A percentile compares a stretch with the other conserved stretches of the same genome.
Conservation (phyloP, 2,329 filamentous ascomycete species). For the Basipetospora chlamydospora region DNA sequence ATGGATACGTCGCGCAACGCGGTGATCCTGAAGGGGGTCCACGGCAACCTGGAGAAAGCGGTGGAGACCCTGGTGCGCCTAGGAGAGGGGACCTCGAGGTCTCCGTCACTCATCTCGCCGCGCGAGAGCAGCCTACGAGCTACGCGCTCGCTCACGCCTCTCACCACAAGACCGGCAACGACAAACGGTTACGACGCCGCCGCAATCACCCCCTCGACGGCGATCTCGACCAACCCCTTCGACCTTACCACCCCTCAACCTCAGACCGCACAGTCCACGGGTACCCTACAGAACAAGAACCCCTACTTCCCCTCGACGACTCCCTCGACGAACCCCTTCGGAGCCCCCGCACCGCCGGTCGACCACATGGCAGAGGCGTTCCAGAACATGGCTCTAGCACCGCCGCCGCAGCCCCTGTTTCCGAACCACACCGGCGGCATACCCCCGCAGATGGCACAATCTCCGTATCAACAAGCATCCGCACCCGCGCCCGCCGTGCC, state of each 20-base stretch:
- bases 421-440: constrained; percentile 60
- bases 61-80: constrained; percentile 74
- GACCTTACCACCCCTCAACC: constrained; percentile 43
- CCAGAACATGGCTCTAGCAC: constrained; percentile 56
- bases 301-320: constrained; percentile 38
- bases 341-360: constrained; percentile 26
- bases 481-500: constrained; percentile 55
- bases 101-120: constrained; percentile 24
- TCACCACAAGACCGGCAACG: constrained; percentile 21
- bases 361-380: constrained; percentile 51
- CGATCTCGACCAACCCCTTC: constrained; percentile 54
- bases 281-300: constrained; percentile 42
- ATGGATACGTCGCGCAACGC: constrained; percentile 67
- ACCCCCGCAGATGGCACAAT: constrained; percentile 21
- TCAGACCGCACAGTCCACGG: constrained; percentile 51
- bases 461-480: constrained; percentile 32
- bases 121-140: constrained; percentile 32
- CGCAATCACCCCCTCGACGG: constrained; percentile 24
- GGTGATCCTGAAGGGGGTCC: constrained; percentile 66
- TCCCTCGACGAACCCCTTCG: constrained; percentile 76
- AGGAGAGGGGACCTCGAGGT: constrained; percentile 49
- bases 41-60: constrained; percentile 72
- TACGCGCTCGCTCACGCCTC: constrained; percentile 40
- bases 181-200: constrained; percentile 12
- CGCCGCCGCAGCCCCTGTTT: constrained; percentile 45